Evolutionary conservation across 768 basidiomycete species (phyloP).

Genomic region (Leccinum disarticulatum): DNA sequence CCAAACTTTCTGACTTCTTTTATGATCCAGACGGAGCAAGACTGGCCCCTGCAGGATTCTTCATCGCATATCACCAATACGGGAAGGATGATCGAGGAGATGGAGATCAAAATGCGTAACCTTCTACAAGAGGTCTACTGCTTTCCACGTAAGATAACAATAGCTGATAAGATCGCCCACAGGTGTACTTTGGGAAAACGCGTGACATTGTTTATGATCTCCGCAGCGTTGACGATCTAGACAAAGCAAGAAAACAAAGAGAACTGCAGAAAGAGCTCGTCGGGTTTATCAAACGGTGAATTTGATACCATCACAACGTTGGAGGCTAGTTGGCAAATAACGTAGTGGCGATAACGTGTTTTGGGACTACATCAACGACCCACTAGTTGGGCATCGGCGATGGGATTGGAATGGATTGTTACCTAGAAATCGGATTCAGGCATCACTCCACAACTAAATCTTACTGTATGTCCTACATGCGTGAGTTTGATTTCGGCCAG

Average conservation of each 20-base stretch:
- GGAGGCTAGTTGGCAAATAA: conserved; percentile 3
- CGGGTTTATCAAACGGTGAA: conserved; percentile 74
- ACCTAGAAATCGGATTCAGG: conserved; percentile 44
- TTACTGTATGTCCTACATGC: conserved; percentile 50
- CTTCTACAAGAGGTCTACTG: conserved; percentile 74
- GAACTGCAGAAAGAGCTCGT: conserved; percentile 91
- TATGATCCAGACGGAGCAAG: conserved; percentile 72
- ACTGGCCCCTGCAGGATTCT: conserved; percentile 75
- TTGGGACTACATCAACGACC: conserved; percentile 21
- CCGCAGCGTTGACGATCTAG: conserved; percentile 82
- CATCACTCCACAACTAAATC: neutral
- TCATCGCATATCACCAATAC: conserved; percentile 90
- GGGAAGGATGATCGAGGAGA: conserved; percentile 96
- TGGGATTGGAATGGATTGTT: conserved; percentile 92
- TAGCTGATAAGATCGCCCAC: conserved; percentile 13
- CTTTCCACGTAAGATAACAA: conserved; percentile 1
- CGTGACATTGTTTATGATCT: conserved; percentile 93
- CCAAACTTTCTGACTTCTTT: conserved; percentile 8
- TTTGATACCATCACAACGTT: conserved; percentile 18
- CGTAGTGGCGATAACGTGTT: neutral
- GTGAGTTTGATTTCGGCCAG: conserved; percentile 80
- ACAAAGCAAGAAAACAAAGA: conserved; percentile 74
- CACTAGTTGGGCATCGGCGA: conserved; percentile 67
- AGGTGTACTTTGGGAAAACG: conserved; percentile 97
- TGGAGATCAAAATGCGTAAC: conserved; percentile 99